Conservation (phyloP, 1,139 yeast species). For the Candida glucosophila region DNA sequence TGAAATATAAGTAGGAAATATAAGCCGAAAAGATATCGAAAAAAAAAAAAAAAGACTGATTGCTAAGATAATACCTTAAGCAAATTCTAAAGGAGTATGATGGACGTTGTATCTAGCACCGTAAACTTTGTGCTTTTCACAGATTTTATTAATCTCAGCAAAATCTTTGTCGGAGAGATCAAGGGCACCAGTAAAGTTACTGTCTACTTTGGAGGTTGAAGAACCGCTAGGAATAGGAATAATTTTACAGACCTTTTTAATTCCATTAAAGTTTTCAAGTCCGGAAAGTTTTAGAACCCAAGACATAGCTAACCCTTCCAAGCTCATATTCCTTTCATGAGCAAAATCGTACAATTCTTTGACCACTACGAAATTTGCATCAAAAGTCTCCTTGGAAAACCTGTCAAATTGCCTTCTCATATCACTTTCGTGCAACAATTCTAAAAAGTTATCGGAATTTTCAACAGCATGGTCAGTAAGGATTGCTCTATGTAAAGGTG, state of each 20-base stretch:
- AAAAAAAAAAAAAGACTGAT: too few species aligned
- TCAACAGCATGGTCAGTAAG: slow-evolving; percentile 53
- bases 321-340: slow-evolving; percentile 37
- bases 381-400: slow-evolving; percentile 48
- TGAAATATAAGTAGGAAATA: too few species aligned
- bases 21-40: too few species aligned
- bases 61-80: too few species aligned
- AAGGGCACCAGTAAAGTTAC: slow-evolving; percentile 41
- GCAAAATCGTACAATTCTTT: slow-evolving; percentile 36
- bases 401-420: slow-evolving; percentile 45
- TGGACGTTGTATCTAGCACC: too few species aligned
- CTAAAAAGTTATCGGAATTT: slow-evolving; percentile 20
- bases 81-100: too few species aligned
- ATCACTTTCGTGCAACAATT: slow-evolving; percentile 46
- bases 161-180: slow-evolving; percentile 47
- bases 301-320: slow-evolving; percentile 65
- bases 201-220: slow-evolving; percentile 46
- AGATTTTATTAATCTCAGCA: slow-evolving; percentile 35
- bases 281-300: slow-evolving; percentile 48
- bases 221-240: slow-evolving; percentile 78
- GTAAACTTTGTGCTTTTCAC: too few species aligned
- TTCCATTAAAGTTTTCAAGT: slow-evolving; percentile 19
- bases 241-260: slow-evolving; percentile 41
- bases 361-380: slow-evolving; percentile 41
- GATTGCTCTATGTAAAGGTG: slow-evolving; percentile 76